Base-by-base conservation (phyloP, 345 rosid species). In the Citrus hindsii region DNA sequence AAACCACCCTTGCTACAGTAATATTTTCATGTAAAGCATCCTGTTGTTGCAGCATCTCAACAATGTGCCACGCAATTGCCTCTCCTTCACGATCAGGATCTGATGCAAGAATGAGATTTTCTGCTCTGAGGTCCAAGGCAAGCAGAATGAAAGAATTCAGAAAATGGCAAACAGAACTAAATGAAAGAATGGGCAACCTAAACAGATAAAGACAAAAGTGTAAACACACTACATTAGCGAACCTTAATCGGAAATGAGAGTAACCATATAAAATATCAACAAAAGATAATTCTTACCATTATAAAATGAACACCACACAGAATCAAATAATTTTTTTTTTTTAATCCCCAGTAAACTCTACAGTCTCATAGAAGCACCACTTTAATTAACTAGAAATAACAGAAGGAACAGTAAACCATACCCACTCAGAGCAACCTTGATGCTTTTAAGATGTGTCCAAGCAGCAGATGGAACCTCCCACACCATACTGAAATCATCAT, bases 31-130 rank as follows among this genome's bases (percentile, higher is more conserved):
- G 88, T 82, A 96, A 89, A 77, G 97, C 98, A 88, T 92, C 97
- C 82, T 94, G 98, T 76, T 94, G 98, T 70, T 84, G 94, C 84
- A 96, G 81, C 99, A 96, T 96, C 95, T 96, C 99, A 77, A 89
- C 74, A 84, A 96, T 92, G 89, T 94, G 99, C 99, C 99, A 96
- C 75, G 99, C 93, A 85, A 94, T 96, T 84, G 99, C 99, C 90
- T 96, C 99, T 79, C 99, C 98, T 90, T 96, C 99, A 76, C 99
- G 95, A 87, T 96, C 99, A 76, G 99, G 99, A 87, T 94, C 99
- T 79, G 99, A 92, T 67, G 99, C 99, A 84, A 96, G 97, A 82
- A 96, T 88, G 82, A 96, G 90, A 87, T 88, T 92, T 85, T 94
- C 91, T 85, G 98, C 95, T 81, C 99, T 96, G 99, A 82, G 83